phyloP scores from a whole-genome alignment of 2,329 filamentous ascomycete genomes.

The Colletotrichum chlorophyti region DNA sequence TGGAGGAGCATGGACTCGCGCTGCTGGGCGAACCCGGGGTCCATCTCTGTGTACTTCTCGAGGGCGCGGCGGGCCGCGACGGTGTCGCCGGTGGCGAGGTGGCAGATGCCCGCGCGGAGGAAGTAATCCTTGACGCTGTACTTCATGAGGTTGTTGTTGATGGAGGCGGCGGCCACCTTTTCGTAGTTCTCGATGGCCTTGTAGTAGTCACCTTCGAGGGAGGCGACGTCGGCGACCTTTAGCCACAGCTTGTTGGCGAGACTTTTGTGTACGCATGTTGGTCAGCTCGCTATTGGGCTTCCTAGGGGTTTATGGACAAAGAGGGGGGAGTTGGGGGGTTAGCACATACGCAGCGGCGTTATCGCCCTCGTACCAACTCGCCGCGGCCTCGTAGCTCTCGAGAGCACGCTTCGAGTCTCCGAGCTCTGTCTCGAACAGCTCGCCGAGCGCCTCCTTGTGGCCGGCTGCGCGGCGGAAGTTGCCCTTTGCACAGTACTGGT shows the following conservation, averaged over 20 bases:
- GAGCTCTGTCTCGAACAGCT: slow-evolving; percentile 84
- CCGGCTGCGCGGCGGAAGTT: slow-evolving; percentile 91
- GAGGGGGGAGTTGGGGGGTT: neutral
- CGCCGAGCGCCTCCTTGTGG: slow-evolving; percentile 87
- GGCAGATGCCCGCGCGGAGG: slow-evolving; percentile 91
- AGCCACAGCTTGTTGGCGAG: slow-evolving; percentile 93
- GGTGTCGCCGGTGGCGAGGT: slow-evolving; percentile 76
- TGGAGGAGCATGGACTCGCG: slow-evolving; percentile 82
- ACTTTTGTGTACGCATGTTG: slow-evolving; percentile 46
- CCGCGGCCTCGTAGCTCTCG: slow-evolving; percentile 84
- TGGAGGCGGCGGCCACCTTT: slow-evolving; percentile 77
- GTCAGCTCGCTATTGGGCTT: neutral
- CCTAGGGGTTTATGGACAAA: no score
- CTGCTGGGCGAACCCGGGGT: slow-evolving; percentile 77
- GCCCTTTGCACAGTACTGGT: slow-evolving; percentile 86
- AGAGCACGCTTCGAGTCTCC: slow-evolving; percentile 80
- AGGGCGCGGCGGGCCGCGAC: slow-evolving; percentile 82
- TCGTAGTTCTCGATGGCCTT: slow-evolving; percentile 85
- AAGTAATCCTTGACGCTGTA: slow-evolving; percentile 97
- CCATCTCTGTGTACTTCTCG: slow-evolving; percentile 81
- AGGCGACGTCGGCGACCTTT: slow-evolving; percentile 88
- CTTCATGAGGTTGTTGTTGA: slow-evolving; percentile 91
- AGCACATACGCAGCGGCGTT: slow-evolving; percentile 81
- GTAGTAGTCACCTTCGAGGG: slow-evolving; percentile 83
- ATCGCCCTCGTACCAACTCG: slow-evolving; percentile 88